Percentiles rank a stretch among this genome's conserved stretches.
Conservation (phyloP, 768 basidiomycete genomes). For the Amylocystis lapponica region DNA sequence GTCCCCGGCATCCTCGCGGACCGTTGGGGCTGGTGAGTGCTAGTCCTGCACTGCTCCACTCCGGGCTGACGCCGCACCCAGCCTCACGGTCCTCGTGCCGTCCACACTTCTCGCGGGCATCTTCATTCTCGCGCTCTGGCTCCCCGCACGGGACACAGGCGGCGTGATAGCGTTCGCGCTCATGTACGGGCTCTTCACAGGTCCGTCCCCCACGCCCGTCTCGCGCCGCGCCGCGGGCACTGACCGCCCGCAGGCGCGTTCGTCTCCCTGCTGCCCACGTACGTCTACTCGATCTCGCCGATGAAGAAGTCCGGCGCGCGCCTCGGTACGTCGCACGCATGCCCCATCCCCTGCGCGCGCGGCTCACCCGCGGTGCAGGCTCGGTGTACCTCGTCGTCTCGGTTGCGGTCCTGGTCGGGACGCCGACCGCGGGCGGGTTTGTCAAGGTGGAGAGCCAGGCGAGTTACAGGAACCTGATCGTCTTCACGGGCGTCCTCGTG, state of each 20-base stretch:
- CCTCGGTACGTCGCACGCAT: conserved; percentile 17
- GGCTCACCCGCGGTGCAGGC: conserved; percentile 10
- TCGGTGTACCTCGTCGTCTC: conserved; percentile 24
- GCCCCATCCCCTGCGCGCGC: neutral
- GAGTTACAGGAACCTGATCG: conserved; percentile 23
- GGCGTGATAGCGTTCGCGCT: conserved; percentile 24
- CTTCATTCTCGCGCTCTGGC: conserved; percentile 24
- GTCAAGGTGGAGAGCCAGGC: conserved; percentile 17
- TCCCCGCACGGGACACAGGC: conserved; percentile 17
- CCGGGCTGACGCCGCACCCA: conserved; percentile 1
- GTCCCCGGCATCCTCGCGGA: conserved; percentile 26
- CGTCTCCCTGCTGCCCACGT: conserved; percentile 25
- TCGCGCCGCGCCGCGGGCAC: neutral
- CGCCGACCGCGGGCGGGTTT: conserved; percentile 29
- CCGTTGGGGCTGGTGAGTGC: conserved; percentile 3
- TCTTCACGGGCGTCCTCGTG: conserved; percentile 25
- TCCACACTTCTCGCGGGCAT: conserved; percentile 19
- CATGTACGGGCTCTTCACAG: conserved; percentile 26
- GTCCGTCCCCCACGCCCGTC: no score
- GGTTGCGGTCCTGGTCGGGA: conserved; percentile 26
- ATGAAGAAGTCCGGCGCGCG: conserved; percentile 25
- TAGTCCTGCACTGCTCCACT: neutral
- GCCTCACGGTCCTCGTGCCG: conserved; percentile 24
- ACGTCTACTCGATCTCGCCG: conserved; percentile 26
- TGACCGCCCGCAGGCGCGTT: conserved; percentile 17